Evolutionary conservation across 176 grass and related monocot species (phyloP).

Genomic region (Tillandsia fasciculata): DNA sequence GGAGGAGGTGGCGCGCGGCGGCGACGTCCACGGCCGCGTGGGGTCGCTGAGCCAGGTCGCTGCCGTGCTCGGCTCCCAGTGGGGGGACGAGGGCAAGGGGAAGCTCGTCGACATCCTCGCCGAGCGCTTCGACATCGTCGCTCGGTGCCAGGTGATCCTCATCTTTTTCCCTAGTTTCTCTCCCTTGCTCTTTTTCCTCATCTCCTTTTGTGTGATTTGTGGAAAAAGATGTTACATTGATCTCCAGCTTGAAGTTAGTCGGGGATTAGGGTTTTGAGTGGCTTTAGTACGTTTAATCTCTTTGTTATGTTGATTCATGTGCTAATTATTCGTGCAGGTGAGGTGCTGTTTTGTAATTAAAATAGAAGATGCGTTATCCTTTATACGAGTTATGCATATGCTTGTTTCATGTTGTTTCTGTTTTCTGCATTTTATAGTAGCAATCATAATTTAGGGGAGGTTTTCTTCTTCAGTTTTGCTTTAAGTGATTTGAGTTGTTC

Average conservation of each 20-base stretch:
- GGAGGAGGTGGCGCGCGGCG: constrained; percentile 13
- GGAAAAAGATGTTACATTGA: not conserved
- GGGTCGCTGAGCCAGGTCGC: constrained; percentile 85
- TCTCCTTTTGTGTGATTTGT: not conserved
- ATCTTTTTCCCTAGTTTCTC: not conserved
- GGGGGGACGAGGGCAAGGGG: constrained; percentile 93
- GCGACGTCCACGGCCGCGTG: constrained; percentile 31
- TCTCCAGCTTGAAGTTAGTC: not conserved
- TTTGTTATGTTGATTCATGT: no score
- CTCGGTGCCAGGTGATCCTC: constrained; percentile 68
- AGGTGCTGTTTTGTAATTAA: no score
- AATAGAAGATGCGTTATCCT: no score
- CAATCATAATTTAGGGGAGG: no score
- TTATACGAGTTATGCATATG: no score
- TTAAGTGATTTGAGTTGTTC: no score
- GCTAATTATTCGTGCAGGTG: no score
- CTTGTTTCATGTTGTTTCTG: no score
- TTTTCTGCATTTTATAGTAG: no score
- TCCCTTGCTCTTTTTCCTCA: not conserved
- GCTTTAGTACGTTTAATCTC: no score
- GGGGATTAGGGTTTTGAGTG: no score
- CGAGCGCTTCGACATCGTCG: constrained; percentile 73
- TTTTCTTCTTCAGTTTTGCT: no score
- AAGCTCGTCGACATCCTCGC: constrained; percentile 86
- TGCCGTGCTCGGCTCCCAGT: constrained; percentile 78